phyloP scores from a whole-genome alignment of 169 alveolate species.

The Plasmodium coatneyi region DNA sequence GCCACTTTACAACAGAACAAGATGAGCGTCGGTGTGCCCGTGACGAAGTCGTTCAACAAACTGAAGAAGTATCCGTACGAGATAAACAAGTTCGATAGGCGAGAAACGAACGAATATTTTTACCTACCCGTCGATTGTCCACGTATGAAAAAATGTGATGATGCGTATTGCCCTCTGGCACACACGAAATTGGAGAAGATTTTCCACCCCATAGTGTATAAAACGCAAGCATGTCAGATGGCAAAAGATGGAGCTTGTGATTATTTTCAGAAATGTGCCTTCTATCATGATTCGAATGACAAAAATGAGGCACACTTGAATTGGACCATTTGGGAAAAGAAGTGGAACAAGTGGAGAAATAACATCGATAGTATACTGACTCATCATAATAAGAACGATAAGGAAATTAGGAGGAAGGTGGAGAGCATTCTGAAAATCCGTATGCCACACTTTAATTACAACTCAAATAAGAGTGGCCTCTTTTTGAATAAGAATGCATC shows the following conservation, averaged over 20 bases:
- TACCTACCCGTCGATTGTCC: slow-evolving; percentile 90
- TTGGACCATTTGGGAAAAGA: slow-evolving; percentile 83
- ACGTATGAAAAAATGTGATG: slow-evolving; percentile 81
- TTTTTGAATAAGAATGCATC: slow-evolving; percentile 42
- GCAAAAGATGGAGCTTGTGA: slow-evolving; percentile 77
- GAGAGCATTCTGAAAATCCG: slow-evolving; percentile 65
- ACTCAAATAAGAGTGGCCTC: slow-evolving; percentile 18
- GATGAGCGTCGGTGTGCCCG: slow-evolving; percentile 78
- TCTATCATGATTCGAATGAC: slow-evolving; percentile 80
- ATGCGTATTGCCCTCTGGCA: slow-evolving; percentile 87
- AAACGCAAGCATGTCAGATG: slow-evolving; percentile 86
- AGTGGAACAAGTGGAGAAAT: slow-evolving; percentile 81
- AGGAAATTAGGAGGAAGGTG: slow-evolving; percentile 72
- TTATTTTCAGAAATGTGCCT: slow-evolving; percentile 82
- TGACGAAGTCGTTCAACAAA: slow-evolving; percentile 78
- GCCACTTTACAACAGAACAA: neutral
- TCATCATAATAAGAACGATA: slow-evolving; percentile 72
- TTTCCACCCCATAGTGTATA: slow-evolving; percentile 88
- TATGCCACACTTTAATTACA: slow-evolving; percentile 62
- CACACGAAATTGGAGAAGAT: slow-evolving; percentile 88
- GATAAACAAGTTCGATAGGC: slow-evolving; percentile 79
- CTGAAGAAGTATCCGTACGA: slow-evolving; percentile 76
- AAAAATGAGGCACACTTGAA: slow-evolving; percentile 78
- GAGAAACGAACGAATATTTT: slow-evolving; percentile 85
- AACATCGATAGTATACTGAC: slow-evolving; percentile 70